Evolutionary conservation across 2,329 filamentous ascomycete genomes (phyloP), one percentile per base, ranked within the genome.

Genomic region (Nigrospora oryzae): DNA sequence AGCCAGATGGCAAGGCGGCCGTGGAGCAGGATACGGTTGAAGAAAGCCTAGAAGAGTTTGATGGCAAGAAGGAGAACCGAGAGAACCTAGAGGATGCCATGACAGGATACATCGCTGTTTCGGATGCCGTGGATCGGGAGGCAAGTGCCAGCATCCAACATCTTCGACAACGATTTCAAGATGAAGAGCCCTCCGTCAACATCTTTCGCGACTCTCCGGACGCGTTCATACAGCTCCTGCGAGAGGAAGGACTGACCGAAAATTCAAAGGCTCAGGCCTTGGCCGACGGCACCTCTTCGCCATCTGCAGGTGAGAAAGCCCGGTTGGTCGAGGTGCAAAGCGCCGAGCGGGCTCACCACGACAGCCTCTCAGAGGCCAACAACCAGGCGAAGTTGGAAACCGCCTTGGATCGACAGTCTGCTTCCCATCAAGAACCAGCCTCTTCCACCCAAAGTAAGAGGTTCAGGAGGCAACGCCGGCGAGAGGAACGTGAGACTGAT

Each of bases 1-100:
- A 68, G 43, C 58, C 61, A 5, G 60, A 64, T 35, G 59, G 57
- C 42, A 54, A 58, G 37, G 50, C 56, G 7, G 39, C 53, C 31
- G 48, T 54, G 19, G 50, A 60, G 44, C 51, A 44, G 34, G 67
- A 69, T 37, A 47, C 56, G 14, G 58, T 65, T 14, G 53, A 61
- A 32, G 59, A 62, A 41, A 57, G 62, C 42, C 59, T 70, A 19
- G 50, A 56, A 37, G 64, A 65, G 13, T 69, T 64, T 50, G 68
- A 73, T 44, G 49, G 54, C 38, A 63, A 64, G 41, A 49, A 49
- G 15, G 48, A 52, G n/a, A 44, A 51, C 38, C 54, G 61, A 3
- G 48, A 59, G 32, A 43, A 52, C 39, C 46, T 67, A 7, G 59
- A 64, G 19, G 50, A 51, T 30, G 49, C 56, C 14, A 61, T 66